Base-by-base conservation (phyloP, 768 basidiomycete species). In the Asterophora lycoperdoides region DNA sequence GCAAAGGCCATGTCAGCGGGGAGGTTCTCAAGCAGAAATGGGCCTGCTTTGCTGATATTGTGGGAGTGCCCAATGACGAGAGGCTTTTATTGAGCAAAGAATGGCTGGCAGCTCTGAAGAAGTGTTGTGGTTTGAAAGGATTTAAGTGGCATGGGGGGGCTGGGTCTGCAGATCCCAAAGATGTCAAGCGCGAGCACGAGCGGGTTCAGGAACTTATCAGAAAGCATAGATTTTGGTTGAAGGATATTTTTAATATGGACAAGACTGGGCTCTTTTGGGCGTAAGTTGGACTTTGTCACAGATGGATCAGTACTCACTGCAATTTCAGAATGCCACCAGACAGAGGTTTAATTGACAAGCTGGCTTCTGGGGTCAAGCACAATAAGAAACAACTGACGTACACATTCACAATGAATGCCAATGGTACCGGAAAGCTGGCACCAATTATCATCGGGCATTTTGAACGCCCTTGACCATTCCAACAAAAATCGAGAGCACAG, bases 231-330 rank as follows among this genome's bases (percentile, higher is more conserved):
- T 72, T 68, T 48, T 11, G 47, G 33, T 43, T 51, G 5, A 39
- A 48, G 14, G 65, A 73, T 47, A 60, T 68, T 14, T 73, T 65
- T 34, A 73, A 72, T 49, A 59, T 63, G 51, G 69, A 73, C 49
- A 63, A 72, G 45, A 65, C 64, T 0, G 58, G 64, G 0, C 52
- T 69, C 1, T 71, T 70, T 48, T 70, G 59, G 30, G 13, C 33
- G 11, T 42, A 15, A 41, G 26, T 34, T 14, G 41, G n/a, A n/a
- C n/a, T n/a, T n/a, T n/a, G n/a, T n/a, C n/a, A n/a, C n/a, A n/a
- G n/a, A n/a, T n/a, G n/a, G n/a, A n/a, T n/a, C n/a, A n/a, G n/a
- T n/a, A n/a, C n/a, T n/a, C n/a, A n/a, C n/a, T n/a, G n/a, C n/a
- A n/a, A n/a, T 32, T 32, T 4, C n/a, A 65, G 65, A 18, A 58